These are phyloP conservation scores for Candida ulmi DNA, from an alignment of 805 yeast species.

Conservation along the genomic window DNA sequence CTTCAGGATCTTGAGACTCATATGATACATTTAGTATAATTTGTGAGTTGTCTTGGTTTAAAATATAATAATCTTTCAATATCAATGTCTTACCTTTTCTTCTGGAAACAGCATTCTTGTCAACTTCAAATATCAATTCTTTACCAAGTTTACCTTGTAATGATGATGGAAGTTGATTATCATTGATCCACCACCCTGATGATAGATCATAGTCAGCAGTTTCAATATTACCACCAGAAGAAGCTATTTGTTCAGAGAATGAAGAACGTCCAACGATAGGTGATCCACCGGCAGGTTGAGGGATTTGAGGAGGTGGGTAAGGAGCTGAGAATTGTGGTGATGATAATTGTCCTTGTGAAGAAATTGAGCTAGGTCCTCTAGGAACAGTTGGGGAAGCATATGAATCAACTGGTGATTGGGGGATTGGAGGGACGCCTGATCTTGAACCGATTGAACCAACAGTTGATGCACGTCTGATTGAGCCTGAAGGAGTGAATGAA, in stretches of 20 bases:
- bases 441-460: slow-evolving; percentile 1
- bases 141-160: slow-evolving; percentile 35
- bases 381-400: not conserved
- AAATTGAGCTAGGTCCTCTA: not conserved
- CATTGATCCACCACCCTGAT: slow-evolving; percentile 62
- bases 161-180: slow-evolving; percentile 49
- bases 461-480: slow-evolving; percentile 4
- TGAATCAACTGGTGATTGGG: slow-evolving; percentile 2
- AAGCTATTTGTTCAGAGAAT: slow-evolving; percentile 4
- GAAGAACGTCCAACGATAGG: slow-evolving; percentile 3
- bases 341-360: not conserved
- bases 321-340: slow-evolving; percentile 2
- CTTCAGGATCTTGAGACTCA: slow-evolving; percentile 47
- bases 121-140: slow-evolving; percentile 61
- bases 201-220: slow-evolving; percentile 13
- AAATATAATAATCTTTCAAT: slow-evolving; percentile 61
- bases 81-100: slow-evolving; percentile 46
- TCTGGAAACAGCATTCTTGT: slow-evolving; percentile 46
- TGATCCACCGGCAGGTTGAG: not conserved
- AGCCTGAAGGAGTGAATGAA: slow-evolving; percentile 2
- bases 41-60: slow-evolving; percentile 71
- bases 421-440: not conserved
- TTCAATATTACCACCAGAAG: not conserved
- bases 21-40: slow-evolving; percentile 53
- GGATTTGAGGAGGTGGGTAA: slow-evolving; percentile 4